A percentile compares a stretch with the other conserved stretches of the same genome.
Conservation (phyloP, 495 filamentous ascomycete species). For the Astrothelium macrocarpum region DNA sequence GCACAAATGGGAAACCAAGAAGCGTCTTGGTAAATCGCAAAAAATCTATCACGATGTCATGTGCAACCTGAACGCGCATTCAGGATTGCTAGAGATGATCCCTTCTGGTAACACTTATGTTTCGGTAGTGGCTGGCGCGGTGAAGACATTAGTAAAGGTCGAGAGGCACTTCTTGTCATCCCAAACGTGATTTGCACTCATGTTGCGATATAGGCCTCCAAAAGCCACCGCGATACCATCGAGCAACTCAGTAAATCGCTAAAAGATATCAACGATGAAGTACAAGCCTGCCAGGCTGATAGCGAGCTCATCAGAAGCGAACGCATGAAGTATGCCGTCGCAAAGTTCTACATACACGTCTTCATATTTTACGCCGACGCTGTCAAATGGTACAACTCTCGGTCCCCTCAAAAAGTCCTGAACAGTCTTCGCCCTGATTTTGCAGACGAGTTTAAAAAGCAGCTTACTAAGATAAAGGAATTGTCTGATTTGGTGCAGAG, state of each 20-base stretch:
- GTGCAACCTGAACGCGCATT: not conserved
- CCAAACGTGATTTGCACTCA: not conserved
- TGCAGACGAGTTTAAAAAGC: not conserved
- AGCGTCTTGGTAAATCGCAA: not conserved
- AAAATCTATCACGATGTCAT: not conserved
- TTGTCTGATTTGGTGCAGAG: not conserved
- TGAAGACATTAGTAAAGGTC: not conserved
- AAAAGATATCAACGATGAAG: not conserved
- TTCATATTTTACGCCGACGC: not conserved
- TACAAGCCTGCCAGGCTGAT: not conserved
- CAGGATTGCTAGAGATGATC: not conserved
- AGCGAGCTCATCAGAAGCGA: not conserved
- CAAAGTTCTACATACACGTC: not conserved
- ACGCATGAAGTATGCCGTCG: not conserved
- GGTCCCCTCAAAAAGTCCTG: not conserved
- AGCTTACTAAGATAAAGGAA: not conserved
- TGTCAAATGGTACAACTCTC: not conserved
- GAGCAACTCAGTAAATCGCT: not conserved
- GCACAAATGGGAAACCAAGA: not conserved
- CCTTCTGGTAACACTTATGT: not conserved
- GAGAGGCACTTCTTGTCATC: not conserved
- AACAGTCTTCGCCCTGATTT: not conserved
- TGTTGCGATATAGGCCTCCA: not conserved
- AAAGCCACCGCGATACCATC: not conserved
- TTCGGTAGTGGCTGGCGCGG: not conserved